These are phyloP conservation scores for Pseudogymnoascus sp. DNA, from an alignment of 2,329 filamentous ascomycete species.

Conservation along the genomic window DNA sequence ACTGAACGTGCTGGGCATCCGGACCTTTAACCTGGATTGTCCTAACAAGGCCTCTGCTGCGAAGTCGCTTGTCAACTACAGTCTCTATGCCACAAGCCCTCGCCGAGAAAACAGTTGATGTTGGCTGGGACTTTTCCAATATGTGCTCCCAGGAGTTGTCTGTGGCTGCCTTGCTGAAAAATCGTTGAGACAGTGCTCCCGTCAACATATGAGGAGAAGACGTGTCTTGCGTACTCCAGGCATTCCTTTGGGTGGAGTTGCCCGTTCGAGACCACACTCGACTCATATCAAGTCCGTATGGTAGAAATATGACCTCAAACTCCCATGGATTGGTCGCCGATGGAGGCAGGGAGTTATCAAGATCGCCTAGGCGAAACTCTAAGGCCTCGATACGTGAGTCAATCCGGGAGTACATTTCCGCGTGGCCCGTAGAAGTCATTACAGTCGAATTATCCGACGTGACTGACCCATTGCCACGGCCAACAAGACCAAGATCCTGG, in stretches of 20 bases:
- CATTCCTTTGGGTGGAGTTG: not conserved
- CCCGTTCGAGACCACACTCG: constrained; percentile 41
- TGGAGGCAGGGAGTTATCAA: constrained; percentile 39
- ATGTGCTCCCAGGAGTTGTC: not conserved
- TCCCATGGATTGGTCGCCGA: constrained; percentile 60
- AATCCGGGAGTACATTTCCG: constrained; percentile 36
- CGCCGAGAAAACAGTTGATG: constrained; percentile 41
- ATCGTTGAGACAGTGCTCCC: constrained; percentile 18
- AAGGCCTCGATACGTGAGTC: constrained; percentile 39
- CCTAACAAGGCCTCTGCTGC: constrained; percentile 64
- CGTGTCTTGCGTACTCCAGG: constrained; percentile 29
- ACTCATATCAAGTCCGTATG: constrained; percentile 51
- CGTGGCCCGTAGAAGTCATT: constrained; percentile 30
- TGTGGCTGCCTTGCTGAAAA: not conserved
- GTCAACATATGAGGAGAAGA: not conserved
- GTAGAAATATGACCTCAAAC: constrained; percentile 68
- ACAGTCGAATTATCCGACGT: constrained; percentile 32
- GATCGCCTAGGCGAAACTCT: constrained; percentile 32
- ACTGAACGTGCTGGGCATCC: constrained; percentile 61
- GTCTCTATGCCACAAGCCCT: constrained; percentile 59
- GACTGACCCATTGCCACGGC: constrained; percentile 25
- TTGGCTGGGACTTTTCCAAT: constrained; percentile 37
- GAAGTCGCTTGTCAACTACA: constrained; percentile 61
- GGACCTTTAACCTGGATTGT: constrained; percentile 53
- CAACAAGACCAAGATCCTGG: constrained; percentile 32